A percentile compares a stretch with the other conserved stretches of the same genome.
Conservation (phyloP, 306 rosid species). For the Sechiopsis laciniata region DNA sequence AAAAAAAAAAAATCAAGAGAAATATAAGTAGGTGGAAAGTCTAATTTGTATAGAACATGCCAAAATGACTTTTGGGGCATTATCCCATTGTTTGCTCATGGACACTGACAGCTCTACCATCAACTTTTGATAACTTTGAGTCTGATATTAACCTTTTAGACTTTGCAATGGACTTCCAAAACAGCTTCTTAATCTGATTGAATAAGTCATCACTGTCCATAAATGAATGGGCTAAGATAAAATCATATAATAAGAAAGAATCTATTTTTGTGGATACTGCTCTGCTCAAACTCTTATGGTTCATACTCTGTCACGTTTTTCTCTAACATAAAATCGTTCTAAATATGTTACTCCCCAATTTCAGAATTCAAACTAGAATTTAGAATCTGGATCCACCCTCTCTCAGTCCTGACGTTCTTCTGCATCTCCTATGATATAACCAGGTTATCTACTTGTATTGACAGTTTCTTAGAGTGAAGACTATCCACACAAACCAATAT, state of each 20-base stretch:
- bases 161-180: background rate
- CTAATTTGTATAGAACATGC: background rate
- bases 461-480: too few relatives aligned
- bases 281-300: conserved; percentile 3
- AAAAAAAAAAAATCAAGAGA: background rate
- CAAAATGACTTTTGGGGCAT: background rate
- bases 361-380: too few relatives aligned
- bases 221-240: background rate
- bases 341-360: too few relatives aligned
- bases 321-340: background rate
- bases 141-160: conserved; percentile 11
- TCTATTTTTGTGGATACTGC: background rate
- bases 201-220: conserved; percentile 4
- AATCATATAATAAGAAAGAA: background rate
- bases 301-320: background rate
- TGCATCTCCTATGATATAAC: too few relatives aligned
- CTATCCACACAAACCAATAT: too few relatives aligned
- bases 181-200: conserved; percentile 6
- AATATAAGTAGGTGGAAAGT: conserved; percentile 14
- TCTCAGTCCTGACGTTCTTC: too few relatives aligned
- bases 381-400: too few relatives aligned
- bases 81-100: conserved; percentile 14
- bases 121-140: background rate
- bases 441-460: too few relatives aligned
- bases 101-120: conserved; percentile 15